Conservation (phyloP, 768 basidiomycete species). For the Leccinum boreale region DNA sequence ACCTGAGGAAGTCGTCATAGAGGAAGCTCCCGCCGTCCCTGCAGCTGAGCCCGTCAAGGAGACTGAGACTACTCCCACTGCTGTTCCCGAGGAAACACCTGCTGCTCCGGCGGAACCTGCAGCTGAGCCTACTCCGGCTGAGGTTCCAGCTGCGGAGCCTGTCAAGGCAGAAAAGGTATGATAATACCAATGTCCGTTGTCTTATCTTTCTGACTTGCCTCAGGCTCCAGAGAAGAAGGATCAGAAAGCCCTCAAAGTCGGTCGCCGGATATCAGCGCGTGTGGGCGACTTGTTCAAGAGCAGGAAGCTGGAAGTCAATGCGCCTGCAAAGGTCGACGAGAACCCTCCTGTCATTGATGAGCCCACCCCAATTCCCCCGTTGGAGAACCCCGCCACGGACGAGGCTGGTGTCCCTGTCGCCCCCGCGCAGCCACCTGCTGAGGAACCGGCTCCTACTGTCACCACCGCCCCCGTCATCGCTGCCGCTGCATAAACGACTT, state of each 20-base stretch:
- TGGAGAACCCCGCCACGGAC: conserved; percentile 72
- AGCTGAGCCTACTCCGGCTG: conserved; percentile 31
- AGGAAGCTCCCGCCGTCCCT: conserved; percentile 37
- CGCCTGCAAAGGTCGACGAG: conserved; percentile 84
- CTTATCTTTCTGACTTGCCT: not conserved
- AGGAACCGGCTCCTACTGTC: conserved; percentile 44
- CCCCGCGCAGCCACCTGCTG: conserved; percentile 34
- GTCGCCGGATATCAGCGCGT: conserved; percentile 81
- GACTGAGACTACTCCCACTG: conserved; percentile 51
- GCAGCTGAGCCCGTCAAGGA: conserved; percentile 24
- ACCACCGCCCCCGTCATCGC: conserved; percentile 58
- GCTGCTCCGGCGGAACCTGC: conserved; percentile 27
- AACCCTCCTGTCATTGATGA: conserved; percentile 87
- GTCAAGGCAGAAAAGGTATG: conserved; percentile 62
- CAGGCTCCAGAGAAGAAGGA: conserved; percentile 47
- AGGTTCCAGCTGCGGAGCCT: conserved; percentile 35
- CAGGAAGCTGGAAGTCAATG: conserved; percentile 57
- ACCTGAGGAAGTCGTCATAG: conserved; percentile 33
- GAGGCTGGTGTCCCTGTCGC: conserved; percentile 29
- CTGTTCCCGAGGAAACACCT: conserved; percentile 20
- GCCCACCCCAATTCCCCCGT: conserved; percentile 75
- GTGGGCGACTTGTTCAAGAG: conserved; percentile 81
- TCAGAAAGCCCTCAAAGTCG: conserved; percentile 57
- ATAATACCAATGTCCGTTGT: not conserved
- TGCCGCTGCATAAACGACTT: conserved; percentile 65